These are phyloP conservation scores for Phytophthora fragariae DNA, from an alignment of 352 stramenopile genomes.

Conservation along the genomic window DNA sequence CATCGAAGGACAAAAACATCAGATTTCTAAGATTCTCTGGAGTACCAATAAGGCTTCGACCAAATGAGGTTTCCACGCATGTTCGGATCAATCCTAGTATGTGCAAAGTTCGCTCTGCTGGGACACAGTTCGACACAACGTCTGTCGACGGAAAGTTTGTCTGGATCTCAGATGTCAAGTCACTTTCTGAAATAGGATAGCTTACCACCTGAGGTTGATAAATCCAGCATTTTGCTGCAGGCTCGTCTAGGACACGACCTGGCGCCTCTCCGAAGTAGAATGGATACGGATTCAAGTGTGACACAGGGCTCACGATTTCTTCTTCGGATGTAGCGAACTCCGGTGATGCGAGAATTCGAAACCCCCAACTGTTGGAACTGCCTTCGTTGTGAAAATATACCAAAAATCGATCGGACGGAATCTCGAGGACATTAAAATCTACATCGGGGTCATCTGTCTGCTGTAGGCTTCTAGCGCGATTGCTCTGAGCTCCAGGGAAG, in stretches of 20 bases:
- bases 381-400: conserved; percentile 78
- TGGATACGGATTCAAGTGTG: conserved; percentile 63
- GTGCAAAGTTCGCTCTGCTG: conserved; percentile 68
- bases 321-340: conserved; percentile 39
- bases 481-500: conserved; percentile 74
- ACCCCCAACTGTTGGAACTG: conserved; percentile 68
- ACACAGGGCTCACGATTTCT: conserved; percentile 11
- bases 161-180: conserved; percentile 64
- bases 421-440: conserved; percentile 53
- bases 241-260: conserved; percentile 51
- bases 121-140: conserved; percentile 29
- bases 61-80: conserved; percentile 64
- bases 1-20: conserved; percentile 63
- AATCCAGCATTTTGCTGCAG: conserved; percentile 68
- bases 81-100: conserved; percentile 70
- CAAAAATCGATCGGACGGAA: conserved; percentile 72
- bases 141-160: conserved; percentile 46
- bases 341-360: conserved; percentile 64
- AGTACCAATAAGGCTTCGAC: conserved; percentile 58
- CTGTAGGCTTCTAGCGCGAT: conserved; percentile 46
- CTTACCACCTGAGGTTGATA: conserved; percentile 62
- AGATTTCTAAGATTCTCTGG: conserved; percentile 70
- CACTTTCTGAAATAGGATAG: conserved; percentile 56
- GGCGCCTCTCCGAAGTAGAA: conserved; percentile 80
- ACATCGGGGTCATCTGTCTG: conserved; percentile 24